Base-by-base conservation (phyloP, 2,329 filamentous ascomycete species). In the Dactylellina haptotyla region DNA sequence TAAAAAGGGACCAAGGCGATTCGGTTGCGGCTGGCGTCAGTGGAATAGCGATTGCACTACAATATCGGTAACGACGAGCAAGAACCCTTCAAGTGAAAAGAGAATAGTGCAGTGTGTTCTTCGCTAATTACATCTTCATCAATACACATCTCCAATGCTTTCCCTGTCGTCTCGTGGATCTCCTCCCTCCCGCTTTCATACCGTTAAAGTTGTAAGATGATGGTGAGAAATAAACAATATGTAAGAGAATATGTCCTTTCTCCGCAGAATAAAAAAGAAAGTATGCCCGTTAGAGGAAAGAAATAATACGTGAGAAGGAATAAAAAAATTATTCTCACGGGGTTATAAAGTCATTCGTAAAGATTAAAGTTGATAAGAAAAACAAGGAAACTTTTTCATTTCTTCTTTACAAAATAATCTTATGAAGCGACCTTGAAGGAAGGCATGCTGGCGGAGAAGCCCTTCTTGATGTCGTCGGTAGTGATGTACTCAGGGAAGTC, bases 401-500 rank as follows among this genome's bases (percentile, higher is more conserved):
- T 43, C 4, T 37, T 18, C 23, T 41, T 50, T 0, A 3, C 16
- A 20, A 16, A 32, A 32, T 61, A 53, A 54, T 57, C 48, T 73
- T 73, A 73, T 37, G 61, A 61, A 43, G 53, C 50, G 23, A 73
- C 69, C 41, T 65, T 65, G 48, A 69, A 69, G 37, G 16, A 48
- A 4, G 69, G 32, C 37, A 54, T 73, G 20, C 43, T 37, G 23
- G 32, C 30, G 2, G 41, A 43, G 45, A 64, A 43, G 32, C 66
- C 66, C 58, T 64, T 61, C 59, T 73, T 73, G 46, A 65, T 61
- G 14, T 39, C 57, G 37, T 66, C 56, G 37, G 56, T 61, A 6
- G 69, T 54, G 26, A 73, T 54, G 41, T 66, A 51, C 28, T 75
- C 50, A 12, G 59, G 46, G 51, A 78, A 80, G 6, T 78, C 74